These are phyloP conservation scores for Exidia glandulosa DNA, from an alignment of 768 basidiomycete genomes.

Conservation along the genomic window DNA sequence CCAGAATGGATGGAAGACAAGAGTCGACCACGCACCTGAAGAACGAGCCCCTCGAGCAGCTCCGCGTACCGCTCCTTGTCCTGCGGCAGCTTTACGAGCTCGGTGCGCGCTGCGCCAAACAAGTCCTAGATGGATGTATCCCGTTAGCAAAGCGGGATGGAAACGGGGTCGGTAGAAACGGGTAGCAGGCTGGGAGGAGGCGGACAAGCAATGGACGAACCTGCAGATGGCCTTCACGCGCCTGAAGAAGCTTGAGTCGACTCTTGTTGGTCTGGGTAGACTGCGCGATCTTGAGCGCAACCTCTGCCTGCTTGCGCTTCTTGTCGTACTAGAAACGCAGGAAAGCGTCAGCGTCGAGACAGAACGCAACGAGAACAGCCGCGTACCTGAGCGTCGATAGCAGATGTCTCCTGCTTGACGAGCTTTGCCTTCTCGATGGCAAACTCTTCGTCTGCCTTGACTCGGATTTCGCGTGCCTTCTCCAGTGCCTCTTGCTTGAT, in stretches of 20 bases:
- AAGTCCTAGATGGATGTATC: no score
- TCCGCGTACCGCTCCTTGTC: constrained; percentile 63
- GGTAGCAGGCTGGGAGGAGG: no score
- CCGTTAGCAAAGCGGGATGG: no score
- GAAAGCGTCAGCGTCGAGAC: no score
- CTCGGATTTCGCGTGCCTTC: constrained; percentile 92
- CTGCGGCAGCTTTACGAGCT: constrained; percentile 50
- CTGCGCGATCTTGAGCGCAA: constrained; percentile 93
- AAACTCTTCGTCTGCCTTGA: constrained; percentile 98
- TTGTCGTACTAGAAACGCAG: no score
- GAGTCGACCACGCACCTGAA: constrained; percentile 39
- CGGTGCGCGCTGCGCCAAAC: constrained; percentile 59
- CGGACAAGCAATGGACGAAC: no score
- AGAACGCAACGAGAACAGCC: no score
- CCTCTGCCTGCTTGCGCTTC: constrained; percentile 88
- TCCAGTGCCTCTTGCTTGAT: constrained; percentile 98
- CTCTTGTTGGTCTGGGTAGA: constrained; percentile 96
- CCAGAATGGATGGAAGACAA: no score
- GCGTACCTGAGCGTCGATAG: constrained; percentile 91
- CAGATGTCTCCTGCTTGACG: constrained; percentile 89
- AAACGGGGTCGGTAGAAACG: no score
- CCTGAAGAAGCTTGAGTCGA: constrained; percentile 78
- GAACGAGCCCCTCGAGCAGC: constrained; percentile 73
- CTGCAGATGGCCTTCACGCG: constrained; percentile 88
- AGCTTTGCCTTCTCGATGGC: constrained; percentile 99